Base-by-base conservation (phyloP, 179 eudicot species). In the Gypsophila paniculata region DNA sequence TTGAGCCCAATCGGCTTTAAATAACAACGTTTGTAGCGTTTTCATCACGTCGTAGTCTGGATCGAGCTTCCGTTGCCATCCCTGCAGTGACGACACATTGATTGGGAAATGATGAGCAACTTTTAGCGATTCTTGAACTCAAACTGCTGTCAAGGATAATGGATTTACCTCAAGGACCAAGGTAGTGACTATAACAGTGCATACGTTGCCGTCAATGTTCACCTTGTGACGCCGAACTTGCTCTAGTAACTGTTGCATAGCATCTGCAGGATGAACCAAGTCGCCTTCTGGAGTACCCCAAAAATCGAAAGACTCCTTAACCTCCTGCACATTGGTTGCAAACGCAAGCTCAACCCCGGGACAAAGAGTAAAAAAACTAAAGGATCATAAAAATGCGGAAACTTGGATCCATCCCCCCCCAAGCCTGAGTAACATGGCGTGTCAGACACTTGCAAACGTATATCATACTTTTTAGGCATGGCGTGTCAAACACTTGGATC, bases 61-160 rank as follows among this genome's bases (percentile, higher is more conserved):
- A 77, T 90, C 96, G 15, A 90, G 90, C 84, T 90, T 90, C 77
- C 96, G 82, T 65, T 90, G 96, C 96, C 96, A 90, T 67, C 96
- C 96, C 96, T 90, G 48, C 75, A 79, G 59, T 0, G 25, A 21
- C 61, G 15, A 23, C 49, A 46, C 5, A 25, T 25, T 71, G 18
- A 3, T 51, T 13, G n/a, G 48, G 2, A 63, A 5, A 4, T 8
- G 15, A 17, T 36, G 44, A 13, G 49, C 18, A 54, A 54, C n/a
- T n/a, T 29, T 54, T 10, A 46, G 9, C 52, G 15, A 13, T 46
- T 29, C 29, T 25, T 32, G 17, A 29, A 6, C n/a, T 58, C 17
- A 58, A 58, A 10, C 36, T 2, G 1, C 52, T 10, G 52, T 46
- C 52, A 65, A 44, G 46, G 52, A 69, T 23, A 51, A 57, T 66